Base-by-base conservation (phyloP, 2,329 filamentous ascomycete species). In the Pyrenochaeta sp. region DNA sequence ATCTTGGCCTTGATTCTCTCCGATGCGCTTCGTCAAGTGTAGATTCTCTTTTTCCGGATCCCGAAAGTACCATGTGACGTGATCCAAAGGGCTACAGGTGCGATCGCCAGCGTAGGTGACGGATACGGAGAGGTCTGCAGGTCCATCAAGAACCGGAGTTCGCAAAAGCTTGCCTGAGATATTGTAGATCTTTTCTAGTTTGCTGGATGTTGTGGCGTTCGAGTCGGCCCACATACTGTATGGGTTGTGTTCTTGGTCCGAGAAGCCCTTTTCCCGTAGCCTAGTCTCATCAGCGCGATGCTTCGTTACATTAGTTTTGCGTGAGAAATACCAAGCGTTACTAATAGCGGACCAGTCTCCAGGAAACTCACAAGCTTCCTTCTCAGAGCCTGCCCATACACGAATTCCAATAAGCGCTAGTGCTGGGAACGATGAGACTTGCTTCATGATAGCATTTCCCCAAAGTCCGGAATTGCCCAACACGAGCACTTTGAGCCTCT, bases 131-230 rank as follows among this genome's bases (percentile, higher is more conserved):
- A 32, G 45, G 12, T 48, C 17, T 15, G 18, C 7, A 11, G 7
- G 10, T 10, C 15, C 7, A 4, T 45, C 5, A 4, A 6, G 7
- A 4, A 17, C 5, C 2, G 35, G 29, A 3, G 15, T 7, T 20
- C 23, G 6, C n/a, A 45, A 20, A 15, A 54, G 17, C 23, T 33
- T 30, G 6, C 45, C 40, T 1, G 59, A 51, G 5, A 56, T 20
- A 12, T 58, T 47, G 18, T 66, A 56, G 2, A 67, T 31, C 12
- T 53, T 43, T 30, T 52, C 51, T 48, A 65, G 60, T 15, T 59
- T 64, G 6, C 21, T 36, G 4, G 56, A 44, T 20, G 29, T 56
- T 4, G 51, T 56, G 6, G 47, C 45, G 20, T 56, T 23, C 9
- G 46, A 37, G 6, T 40, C 39, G 11, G 11, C 33, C 61, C 51